A percentile compares a stretch with the other conserved stretches of the same genome.
Evolutionary conservation across 116 monocot species (phyloP).

Genomic region (Cymodocea nodosa): DNA sequence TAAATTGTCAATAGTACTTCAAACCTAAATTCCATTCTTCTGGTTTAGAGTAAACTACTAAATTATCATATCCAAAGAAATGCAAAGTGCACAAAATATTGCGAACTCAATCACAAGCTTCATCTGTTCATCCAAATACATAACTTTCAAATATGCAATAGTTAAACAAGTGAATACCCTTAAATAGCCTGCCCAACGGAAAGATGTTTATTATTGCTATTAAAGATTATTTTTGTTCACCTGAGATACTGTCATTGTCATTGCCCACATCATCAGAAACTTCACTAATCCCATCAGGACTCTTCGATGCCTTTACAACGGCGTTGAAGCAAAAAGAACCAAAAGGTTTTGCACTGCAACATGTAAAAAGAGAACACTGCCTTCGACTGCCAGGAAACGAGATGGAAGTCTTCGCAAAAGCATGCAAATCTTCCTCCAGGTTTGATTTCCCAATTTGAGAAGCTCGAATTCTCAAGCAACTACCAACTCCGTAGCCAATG

Average conservation of each 20-base stretch:
- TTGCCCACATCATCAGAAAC: neutral
- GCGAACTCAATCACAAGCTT: too few species aligned
- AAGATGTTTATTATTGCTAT: too few species aligned
- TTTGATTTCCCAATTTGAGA: neutral
- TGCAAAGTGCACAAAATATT: too few species aligned
- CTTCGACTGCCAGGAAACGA: conserved; percentile 7
- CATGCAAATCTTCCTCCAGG: neutral
- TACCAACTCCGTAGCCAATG: neutral
- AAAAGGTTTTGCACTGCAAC: neutral
- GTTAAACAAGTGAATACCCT: too few species aligned
- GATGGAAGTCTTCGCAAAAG: conserved; percentile 5
- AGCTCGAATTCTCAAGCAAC: conserved; percentile 3
- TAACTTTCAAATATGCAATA: too few species aligned
- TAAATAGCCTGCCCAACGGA: too few species aligned
- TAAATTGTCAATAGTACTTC: too few species aligned
- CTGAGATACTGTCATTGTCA: neutral
- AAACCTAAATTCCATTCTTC: too few species aligned
- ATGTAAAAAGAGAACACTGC: neutral
- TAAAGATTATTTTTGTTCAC: conserved; percentile 3
- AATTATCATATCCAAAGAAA: too few species aligned
- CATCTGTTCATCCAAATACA: too few species aligned
- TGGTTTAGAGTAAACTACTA: too few species aligned
- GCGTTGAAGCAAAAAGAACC: neutral
- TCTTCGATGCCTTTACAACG: conserved; percentile 4
- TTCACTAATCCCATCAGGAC: neutral